phyloP scores from a whole-genome alignment of 441 rosid species.

The Croton laevigatus region DNA sequence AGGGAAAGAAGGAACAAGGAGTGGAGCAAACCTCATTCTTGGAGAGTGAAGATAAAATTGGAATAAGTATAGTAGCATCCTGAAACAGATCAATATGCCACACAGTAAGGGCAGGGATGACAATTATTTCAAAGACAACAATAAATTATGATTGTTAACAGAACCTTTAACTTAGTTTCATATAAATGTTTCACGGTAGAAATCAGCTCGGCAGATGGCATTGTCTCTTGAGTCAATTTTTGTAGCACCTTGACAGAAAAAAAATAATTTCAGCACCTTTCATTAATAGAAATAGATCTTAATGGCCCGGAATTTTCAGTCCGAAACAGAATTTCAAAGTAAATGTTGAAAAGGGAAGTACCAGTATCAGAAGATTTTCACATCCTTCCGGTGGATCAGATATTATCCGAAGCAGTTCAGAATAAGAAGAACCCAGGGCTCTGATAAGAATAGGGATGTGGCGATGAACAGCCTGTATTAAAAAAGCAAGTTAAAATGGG shows the following conservation, averaged over 20 bases:
- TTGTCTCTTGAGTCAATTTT: constrained; percentile 83
- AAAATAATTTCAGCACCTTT: constrained; percentile 29
- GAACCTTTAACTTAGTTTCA: constrained; percentile 95
- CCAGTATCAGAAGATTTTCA: constrained; percentile 92
- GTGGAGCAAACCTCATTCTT: constrained; percentile 72
- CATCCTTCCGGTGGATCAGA: constrained; percentile 99
- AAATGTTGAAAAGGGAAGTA: constrained; percentile 31
- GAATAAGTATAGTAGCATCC: constrained; percentile 97
- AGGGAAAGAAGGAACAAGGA: constrained; percentile 11
- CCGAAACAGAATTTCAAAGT: constrained; percentile 15
- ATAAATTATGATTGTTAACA: constrained; percentile 10
- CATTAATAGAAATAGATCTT: constrained; percentile 12
- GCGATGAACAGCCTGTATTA: constrained; percentile 87
- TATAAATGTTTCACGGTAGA: constrained; percentile 92
- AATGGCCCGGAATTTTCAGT: constrained; percentile 18
- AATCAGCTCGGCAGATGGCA: constrained; percentile 78
- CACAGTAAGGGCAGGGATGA: background rate
- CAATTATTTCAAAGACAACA: constrained; percentile 15
- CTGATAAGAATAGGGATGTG: constrained; percentile 83
- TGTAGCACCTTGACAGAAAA: constrained; percentile 73
- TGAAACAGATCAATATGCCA: constrained; percentile 39
- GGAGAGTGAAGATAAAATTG: constrained; percentile 92
- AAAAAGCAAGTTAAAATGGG: constrained; percentile 1
- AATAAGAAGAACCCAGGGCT: constrained; percentile 79
- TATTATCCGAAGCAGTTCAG: constrained; percentile 75